phyloP scores from a whole-genome alignment of 106 monocot genomes.

The Allium fistulosum region DNA sequence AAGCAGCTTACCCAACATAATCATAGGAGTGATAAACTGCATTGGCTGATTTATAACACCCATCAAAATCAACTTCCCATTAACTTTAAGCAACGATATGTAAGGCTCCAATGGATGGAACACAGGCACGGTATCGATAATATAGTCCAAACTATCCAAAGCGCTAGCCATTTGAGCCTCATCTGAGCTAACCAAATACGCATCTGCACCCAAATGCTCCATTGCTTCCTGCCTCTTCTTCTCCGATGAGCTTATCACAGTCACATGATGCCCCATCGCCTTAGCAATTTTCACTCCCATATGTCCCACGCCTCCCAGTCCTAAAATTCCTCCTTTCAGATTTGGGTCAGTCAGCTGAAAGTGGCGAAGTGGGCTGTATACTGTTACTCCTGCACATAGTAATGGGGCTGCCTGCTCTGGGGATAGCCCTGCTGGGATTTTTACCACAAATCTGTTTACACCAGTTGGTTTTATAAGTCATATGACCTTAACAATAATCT shows the following conservation, averaged over 20 bases:
- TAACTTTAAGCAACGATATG: constrained; percentile 64
- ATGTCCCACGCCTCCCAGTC: constrained; percentile 94
- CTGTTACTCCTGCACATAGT: constrained; percentile 90
- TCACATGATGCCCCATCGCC: constrained; percentile 93
- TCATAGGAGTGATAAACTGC: constrained; percentile 63
- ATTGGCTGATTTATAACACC: constrained; percentile 86
- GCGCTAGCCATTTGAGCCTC: constrained; percentile 34
- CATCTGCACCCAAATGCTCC: constrained; percentile 78
- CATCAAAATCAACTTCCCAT: constrained; percentile 65
- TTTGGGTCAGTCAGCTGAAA: constrained; percentile 46
- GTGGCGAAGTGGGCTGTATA: constrained; percentile 87
- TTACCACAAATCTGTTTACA: constrained; percentile 76
- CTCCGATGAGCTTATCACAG: constrained; percentile 93
- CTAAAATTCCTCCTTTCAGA: constrained; percentile 65
- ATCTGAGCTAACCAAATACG: constrained; percentile 80
- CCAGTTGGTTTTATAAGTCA: background rate
- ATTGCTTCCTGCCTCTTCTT: constrained; percentile 74
- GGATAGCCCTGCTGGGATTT: constrained; percentile 69
- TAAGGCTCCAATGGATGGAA: constrained; percentile 83
- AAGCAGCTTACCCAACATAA: constrained; percentile 48
- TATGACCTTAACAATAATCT: too few relatives aligned
- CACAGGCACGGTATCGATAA: constrained; percentile 87
- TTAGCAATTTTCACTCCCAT: constrained; percentile 96
- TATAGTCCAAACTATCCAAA: constrained; percentile 69
- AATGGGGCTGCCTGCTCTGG: constrained; percentile 88